A percentile compares a stretch with the other conserved stretches of the same genome.
phyloP scores from a whole-genome alignment of 257 asterid genomes.

The Nicotiana tomentosiformis region DNA sequence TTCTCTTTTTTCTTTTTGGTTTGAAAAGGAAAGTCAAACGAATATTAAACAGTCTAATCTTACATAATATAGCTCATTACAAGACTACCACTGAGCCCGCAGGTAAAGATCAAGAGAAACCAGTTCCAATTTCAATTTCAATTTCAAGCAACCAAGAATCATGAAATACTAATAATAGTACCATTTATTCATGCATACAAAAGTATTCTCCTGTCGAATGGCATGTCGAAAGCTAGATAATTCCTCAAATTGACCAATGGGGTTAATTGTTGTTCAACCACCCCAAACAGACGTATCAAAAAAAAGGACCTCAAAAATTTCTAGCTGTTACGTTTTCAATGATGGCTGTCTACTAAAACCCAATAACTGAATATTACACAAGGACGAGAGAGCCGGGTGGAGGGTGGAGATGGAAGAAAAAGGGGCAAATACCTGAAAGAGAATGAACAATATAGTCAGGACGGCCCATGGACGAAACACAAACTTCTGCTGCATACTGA shows the following conservation, averaged over 20 bases:
- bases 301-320: no score
- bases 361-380: neutral
- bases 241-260: neutral
- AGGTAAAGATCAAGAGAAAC: neutral
- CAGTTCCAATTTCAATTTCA: neutral
- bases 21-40: neutral
- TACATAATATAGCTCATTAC: neutral
- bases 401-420: no score
- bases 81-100: neutral
- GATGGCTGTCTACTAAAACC: no score
- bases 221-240: neutral
- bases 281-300: no score
- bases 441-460: slow-evolving; percentile 70
- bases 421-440: slow-evolving; percentile 50
- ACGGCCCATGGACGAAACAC: slow-evolving; percentile 60
- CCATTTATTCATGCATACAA: neutral
- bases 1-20: no score
- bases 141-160: neutral
- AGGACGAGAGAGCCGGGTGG: neutral
- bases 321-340: no score
- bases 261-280: neutral
- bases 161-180: neutral
- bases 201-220: neutral
- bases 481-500: slow-evolving; percentile 57
- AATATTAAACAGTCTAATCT: neutral